These are phyloP conservation scores for Bipolaris zeicola DNA, from an alignment of 2,329 filamentous ascomycete genomes.

Conservation along the genomic window DNA sequence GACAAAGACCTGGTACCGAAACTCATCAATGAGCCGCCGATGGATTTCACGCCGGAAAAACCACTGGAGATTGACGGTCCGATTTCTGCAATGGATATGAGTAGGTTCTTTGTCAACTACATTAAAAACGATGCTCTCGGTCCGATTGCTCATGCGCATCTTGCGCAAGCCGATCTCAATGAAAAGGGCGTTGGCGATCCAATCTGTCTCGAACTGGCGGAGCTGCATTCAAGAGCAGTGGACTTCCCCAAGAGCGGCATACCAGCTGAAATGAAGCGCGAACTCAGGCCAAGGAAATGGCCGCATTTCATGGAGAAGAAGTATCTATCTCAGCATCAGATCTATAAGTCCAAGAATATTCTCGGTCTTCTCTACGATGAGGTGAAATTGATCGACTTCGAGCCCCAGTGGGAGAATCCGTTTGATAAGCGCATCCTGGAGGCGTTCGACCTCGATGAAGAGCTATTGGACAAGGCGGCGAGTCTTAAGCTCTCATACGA, in stretches of 20 bases:
- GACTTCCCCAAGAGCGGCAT: constrained; percentile 93
- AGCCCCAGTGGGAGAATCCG: constrained; percentile 69
- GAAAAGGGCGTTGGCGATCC: constrained; percentile 67
- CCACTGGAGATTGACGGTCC: constrained; percentile 63
- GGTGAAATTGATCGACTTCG: constrained; percentile 71
- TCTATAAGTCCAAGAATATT: constrained; percentile 72
- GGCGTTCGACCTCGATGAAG: constrained; percentile 62
- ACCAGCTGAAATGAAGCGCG: constrained; percentile 69
- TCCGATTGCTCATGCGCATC: constrained; percentile 79
- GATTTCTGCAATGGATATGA: constrained; percentile 75
- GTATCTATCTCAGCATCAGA: constrained; percentile 50
- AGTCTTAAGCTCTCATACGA: constrained; percentile 81
- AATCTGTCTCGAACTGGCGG: constrained; percentile 73
- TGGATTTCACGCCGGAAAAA: constrained; percentile 71
- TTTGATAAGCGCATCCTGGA: constrained; percentile 79
- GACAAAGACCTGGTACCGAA: constrained; percentile 69
- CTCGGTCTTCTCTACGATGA: constrained; percentile 84
- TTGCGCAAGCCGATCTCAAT: constrained; percentile 73
- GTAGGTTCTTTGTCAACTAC: constrained; percentile 85
- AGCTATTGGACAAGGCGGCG: constrained; percentile 63
- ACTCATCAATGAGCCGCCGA: constrained; percentile 74
- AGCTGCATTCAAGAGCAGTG: constrained; percentile 86
- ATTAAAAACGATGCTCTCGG: constrained; percentile 89
- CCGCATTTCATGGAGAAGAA: constrained; percentile 89
- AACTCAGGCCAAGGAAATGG: constrained; percentile 67